Conservation (phyloP, 306 rosid genomes). For the apple (Malus domestica) region DNA sequence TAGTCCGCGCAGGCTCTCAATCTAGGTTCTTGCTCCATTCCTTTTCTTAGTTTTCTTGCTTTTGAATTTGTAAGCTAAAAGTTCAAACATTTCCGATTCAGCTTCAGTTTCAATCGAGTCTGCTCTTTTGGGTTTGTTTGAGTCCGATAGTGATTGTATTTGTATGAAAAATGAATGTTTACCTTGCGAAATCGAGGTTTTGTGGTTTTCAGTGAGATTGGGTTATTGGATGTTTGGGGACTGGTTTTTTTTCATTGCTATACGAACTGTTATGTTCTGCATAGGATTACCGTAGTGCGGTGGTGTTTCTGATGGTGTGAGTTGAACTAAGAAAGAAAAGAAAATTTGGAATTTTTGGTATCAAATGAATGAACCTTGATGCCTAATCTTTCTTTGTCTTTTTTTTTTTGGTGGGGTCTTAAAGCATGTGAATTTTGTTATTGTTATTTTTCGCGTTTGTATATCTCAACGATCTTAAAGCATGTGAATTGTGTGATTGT, state of each 20-base stretch:
- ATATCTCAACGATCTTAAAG: neutral
- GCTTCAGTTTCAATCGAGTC: neutral
- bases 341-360: neutral
- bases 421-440: too few species aligned
- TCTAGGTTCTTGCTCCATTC: conserved; percentile 32
- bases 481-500: neutral
- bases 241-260: neutral
- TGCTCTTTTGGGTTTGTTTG: neutral
- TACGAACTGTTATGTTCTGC: neutral
- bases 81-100: neutral
- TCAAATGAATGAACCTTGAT: too few species aligned
- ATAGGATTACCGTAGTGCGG: neutral
- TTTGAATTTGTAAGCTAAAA: neutral
- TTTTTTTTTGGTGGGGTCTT: too few species aligned
- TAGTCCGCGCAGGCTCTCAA: conserved; percentile 44
- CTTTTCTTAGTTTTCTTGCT: neutral
- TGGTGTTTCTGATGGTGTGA: neutral
- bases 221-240: neutral
- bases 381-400: too few species aligned
- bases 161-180: neutral
- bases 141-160: neutral
- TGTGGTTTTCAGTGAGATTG: neutral
- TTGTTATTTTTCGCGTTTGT: too few species aligned
- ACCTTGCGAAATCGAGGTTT: neutral
- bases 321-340: neutral